Percentiles rank a stretch among this genome's conserved stretches.
Conservation (phyloP, 495 filamentous ascomycete species). For the Neurospora sublineolata region DNA sequence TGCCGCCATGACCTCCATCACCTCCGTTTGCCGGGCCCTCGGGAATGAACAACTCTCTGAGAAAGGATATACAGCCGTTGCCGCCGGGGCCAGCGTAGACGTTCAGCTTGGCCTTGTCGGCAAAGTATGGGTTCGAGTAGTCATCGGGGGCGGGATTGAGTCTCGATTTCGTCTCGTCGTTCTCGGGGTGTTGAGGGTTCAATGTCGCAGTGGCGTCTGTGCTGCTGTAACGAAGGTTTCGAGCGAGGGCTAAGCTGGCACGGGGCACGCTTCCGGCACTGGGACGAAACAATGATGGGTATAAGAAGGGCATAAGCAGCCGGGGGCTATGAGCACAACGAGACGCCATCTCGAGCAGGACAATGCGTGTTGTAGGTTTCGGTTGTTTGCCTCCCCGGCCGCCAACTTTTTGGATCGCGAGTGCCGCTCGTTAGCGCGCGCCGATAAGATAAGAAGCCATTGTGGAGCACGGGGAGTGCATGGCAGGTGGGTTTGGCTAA, state of each 20-base stretch:
- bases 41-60: constrained; percentile 76
- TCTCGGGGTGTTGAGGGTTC: constrained; percentile 12
- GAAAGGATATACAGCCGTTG: constrained; percentile 84
- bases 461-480: neutral
- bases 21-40: constrained; percentile 94
- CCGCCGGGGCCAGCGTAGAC: constrained; percentile 71
- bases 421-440: neutral
- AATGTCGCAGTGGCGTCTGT: constrained; percentile 17
- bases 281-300: constrained; percentile 42
- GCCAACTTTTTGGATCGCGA: constrained; percentile 5
- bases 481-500: neutral
- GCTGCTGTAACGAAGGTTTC: constrained; percentile 14
- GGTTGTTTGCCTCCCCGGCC: neutral
- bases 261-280: constrained; percentile 19
- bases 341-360: neutral
- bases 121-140: constrained; percentile 70
- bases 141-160: constrained; percentile 71
- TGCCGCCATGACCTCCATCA: constrained; percentile 84
- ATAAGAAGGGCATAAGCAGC: constrained; percentile 54
- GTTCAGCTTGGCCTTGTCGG: constrained; percentile 69
- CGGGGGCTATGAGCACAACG: constrained; percentile 26
- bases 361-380: neutral
- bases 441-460: constrained; percentile 10
- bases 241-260: constrained; percentile 11
- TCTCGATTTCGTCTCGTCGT: constrained; percentile 32